Conservation (phyloP, 305 asterid genomes). For the Fraxinus sp. region DNA sequence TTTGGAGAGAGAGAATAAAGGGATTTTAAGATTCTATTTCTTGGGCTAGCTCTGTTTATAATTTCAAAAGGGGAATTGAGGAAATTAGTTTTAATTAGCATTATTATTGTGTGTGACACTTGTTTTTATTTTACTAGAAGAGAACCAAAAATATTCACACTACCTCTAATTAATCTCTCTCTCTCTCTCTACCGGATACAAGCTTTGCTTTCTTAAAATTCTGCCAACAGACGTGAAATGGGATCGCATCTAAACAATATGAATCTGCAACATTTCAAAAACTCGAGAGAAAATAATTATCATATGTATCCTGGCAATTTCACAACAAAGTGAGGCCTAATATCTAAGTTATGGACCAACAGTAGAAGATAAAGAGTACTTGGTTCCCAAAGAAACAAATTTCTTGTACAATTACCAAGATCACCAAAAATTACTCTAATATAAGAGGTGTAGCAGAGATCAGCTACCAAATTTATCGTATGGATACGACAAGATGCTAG, state of each 20-base stretch:
- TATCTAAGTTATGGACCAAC: neutral
- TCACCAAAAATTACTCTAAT: conserved; percentile 17
- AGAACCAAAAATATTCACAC: neutral
- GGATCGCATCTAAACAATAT: neutral
- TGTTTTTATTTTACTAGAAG: neutral
- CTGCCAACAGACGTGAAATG: neutral
- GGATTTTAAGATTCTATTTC: conserved; percentile 18
- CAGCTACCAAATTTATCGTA: neutral
- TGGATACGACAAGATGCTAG: neutral
- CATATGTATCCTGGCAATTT: neutral
- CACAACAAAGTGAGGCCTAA: neutral
- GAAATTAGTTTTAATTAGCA: neutral
- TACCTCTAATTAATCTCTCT: too few relatives aligned
- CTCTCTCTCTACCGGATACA: neutral
- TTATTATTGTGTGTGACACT: neutral
- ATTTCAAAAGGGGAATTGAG: neutral
- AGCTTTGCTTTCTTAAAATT: neutral
- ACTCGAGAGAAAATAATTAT: neutral
- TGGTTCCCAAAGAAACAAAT: neutral
- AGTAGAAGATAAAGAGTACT: neutral
- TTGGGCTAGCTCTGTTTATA: conserved; percentile 15
- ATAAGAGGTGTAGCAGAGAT: neutral
- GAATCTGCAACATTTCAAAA: neutral
- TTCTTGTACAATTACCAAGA: conserved; percentile 8
- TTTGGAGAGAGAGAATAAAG: neutral